Evolutionary conservation across 495 filamentous ascomycete species (phyloP), one percentile per base, ranked within the genome.

Genomic region (Podospora australis): DNA sequence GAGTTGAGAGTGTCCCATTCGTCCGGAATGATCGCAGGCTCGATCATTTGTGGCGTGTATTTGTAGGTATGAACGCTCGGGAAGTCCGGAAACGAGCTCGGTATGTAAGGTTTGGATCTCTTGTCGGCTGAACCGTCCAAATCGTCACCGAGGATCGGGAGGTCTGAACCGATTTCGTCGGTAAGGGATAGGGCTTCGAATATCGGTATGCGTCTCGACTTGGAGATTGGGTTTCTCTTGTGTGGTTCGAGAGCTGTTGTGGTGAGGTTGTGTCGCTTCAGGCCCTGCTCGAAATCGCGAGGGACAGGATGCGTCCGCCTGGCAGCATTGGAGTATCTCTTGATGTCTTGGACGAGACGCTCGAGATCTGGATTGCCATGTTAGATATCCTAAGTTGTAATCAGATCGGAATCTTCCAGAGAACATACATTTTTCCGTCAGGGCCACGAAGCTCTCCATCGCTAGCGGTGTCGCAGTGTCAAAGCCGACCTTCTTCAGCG

Each of bases 51-150:
- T 10, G 65, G 64, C 0, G 71, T 74, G 52, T 62, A 70, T n/a
- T 57, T 64, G 59, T 70, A 75, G 2, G 70, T 72, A 49, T 74
- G 63, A 10, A 69, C 64, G 50, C 65, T 68, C 1, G 72, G 72
- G 30, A 73, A 71, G 5, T 61, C 41, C 0, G 72, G 71, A 39
- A 74, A 73, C 2, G 63, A 57, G 49, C 52, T 51, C 0, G 72
- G 72, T 6, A 74, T 73, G 58, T 66, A 72, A 0, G 48, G 26
- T 38, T 69, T 66, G 19, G 58, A 47, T 4, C 63, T 63, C 48
- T 70, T 73, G 45, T 75, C 71, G 4, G 62, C 48, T 13, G 59
- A 49, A 20, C 72, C 72, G 25, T 70, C 68, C 6, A 75, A 46
- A 45, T 74, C 67, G 41, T 63, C 45, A 11, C 62, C 62, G 13